These are phyloP conservation scores for Inonotus hispidus DNA, from an alignment of 1,284 basidiomycete species.

Conservation along the genomic window DNA sequence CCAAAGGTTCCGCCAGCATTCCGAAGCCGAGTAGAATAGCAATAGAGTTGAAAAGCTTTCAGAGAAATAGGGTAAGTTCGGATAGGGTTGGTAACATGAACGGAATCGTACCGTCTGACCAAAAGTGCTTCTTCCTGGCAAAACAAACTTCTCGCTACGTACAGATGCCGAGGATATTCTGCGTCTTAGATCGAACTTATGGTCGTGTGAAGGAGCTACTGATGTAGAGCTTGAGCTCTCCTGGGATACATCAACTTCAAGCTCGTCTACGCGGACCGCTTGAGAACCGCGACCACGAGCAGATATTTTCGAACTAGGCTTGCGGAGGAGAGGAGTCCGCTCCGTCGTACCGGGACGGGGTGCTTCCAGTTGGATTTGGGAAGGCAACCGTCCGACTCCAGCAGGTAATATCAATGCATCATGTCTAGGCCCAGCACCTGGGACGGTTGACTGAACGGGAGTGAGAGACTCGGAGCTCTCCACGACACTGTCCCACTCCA, in stretches of 20 bases:
- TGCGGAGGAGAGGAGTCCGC: constrained; percentile 40
- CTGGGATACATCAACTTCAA: constrained; percentile 10
- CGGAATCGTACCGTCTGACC: constrained; percentile 82
- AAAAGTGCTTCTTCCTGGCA: constrained; percentile 65
- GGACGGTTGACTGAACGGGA: neutral
- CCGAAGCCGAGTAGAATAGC: constrained; percentile 87
- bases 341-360: constrained; percentile 21
- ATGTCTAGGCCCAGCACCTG: neutral
- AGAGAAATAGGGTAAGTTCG: neutral
- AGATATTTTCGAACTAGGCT: constrained; percentile 28
- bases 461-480: neutral
- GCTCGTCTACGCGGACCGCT: constrained; percentile 20
- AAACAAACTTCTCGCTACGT: constrained; percentile 21
- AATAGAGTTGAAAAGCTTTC: constrained; percentile 84
- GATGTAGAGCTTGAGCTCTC: neutral
- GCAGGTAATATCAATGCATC: neutral
- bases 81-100: constrained; percentile 18
- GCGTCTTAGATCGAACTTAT: neutral
- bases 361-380: constrained; percentile 3
- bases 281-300: constrained; percentile 24
- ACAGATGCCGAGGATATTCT: constrained; percentile 19
- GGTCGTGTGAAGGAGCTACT: constrained; percentile 6
- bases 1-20: constrained; percentile 84
- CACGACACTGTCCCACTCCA: constrained; percentile 43
- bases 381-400: neutral